Evolutionary conservation across 306 rosid species (phyloP), one percentile per base, ranked within the genome.

Genomic region (Vigna radiata): DNA sequence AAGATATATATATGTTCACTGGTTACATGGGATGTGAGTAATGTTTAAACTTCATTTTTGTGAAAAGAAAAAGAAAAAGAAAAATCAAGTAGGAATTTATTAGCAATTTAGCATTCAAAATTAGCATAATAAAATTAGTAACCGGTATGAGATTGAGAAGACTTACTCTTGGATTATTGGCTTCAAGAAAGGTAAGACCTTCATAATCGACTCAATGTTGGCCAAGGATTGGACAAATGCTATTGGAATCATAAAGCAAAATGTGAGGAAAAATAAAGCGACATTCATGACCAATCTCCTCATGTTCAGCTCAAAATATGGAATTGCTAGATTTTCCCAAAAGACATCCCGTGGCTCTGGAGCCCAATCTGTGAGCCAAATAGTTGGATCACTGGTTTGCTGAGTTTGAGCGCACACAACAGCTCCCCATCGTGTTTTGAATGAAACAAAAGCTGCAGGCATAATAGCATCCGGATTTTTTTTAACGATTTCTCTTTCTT

Each of bases 321-420:
- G 98, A 85, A 94, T 88, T 7, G 97, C 82, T 68, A 94, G 97
- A 82, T 94, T 94, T 53, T 88, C 83, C 98, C 98, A 94, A 54
- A 55, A 88, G 59, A 94, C 82, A 39, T 94, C 98, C 8, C 96
- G 75, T 60, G 98, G 98, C 77, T 91, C 94, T 29, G 98, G 95
- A 75, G 96, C 97, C 98, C 98, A 94, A 33, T 94, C 98, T 36
- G 97, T 94, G 76, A 94, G 86, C 96, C 98, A 91, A 76, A 92
- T 59, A 36, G 91, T 91, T 19, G 97, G 91, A 81, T 94, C 81
- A 66, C 91, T 86, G 48, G 91, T 79, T 59, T 94, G 98, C 78
- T 90, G 97, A 78, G 97, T 89, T 86, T 94, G 98, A 86, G 98
- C 95, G 47, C 93, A 94, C 47, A 94, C 91, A 16, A 96, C 98